Evolutionary conservation across 202 grass and related monocot genomes (phyloP).

Genomic region (Hordeum pubiflorum): DNA sequence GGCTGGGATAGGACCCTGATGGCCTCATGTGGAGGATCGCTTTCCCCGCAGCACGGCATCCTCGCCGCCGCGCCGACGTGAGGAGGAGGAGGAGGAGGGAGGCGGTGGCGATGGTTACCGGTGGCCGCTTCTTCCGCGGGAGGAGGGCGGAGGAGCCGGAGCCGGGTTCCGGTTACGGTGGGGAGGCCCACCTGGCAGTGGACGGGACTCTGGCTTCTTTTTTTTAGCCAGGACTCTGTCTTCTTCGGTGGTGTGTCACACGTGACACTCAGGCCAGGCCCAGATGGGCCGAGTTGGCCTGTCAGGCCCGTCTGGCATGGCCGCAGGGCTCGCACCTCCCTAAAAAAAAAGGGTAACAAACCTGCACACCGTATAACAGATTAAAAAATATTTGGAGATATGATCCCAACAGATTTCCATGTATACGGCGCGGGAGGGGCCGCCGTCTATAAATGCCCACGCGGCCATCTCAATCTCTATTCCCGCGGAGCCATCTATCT

Average conservation of each 20-base stretch:
- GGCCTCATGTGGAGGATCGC: not conserved
- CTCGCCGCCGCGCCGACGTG: not conserved
- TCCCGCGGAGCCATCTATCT: not conserved
- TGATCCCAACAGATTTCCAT: not conserved
- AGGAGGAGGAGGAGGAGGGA: not conserved
- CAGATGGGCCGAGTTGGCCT: not conserved
- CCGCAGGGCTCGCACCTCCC: not conserved
- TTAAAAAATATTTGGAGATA: not conserved
- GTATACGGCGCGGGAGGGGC: not conserved
- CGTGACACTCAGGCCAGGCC: too few species aligned
- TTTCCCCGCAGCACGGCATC: conserved; percentile 2
- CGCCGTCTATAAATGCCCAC: not conserved
- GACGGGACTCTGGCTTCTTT: too few species aligned
- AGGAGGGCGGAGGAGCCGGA: not conserved
- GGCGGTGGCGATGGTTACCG: not conserved
- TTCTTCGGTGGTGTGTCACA: too few species aligned
- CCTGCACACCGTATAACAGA: not conserved
- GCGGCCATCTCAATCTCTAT: not conserved
- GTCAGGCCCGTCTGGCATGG: not conserved
- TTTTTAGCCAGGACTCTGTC: too few species aligned
- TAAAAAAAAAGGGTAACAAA: not conserved
- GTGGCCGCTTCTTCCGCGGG: not conserved
- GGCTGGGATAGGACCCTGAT: not conserved
- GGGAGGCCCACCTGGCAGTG: not conserved
- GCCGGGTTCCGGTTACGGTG: not conserved